Conservation (phyloP, 106 monocot genomes). For the Acorus gramineus region DNA sequence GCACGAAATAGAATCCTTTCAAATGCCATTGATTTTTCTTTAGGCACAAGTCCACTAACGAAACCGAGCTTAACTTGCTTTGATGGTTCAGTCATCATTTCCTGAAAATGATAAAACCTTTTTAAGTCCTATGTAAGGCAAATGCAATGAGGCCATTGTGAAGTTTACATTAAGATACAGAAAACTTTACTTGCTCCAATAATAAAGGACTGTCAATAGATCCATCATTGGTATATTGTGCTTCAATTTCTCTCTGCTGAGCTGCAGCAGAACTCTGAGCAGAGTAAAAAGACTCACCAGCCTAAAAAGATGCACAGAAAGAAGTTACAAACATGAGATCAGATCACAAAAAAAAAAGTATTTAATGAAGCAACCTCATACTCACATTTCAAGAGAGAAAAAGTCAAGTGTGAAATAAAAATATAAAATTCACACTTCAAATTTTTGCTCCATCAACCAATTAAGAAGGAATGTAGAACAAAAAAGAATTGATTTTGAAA, state of each 20-base stretch:
- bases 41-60: slow-evolving; percentile 88
- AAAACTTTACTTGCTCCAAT: slow-evolving; percentile 47
- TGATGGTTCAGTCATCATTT: slow-evolving; percentile 68
- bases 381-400: too few relatives aligned
- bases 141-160: too few relatives aligned
- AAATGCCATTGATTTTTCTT: slow-evolving; percentile 91
- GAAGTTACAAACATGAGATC: background rate
- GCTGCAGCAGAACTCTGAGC: slow-evolving; percentile 67
- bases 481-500: too few relatives aligned
- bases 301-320: slow-evolving; percentile 33
- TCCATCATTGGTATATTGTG: slow-evolving; percentile 34
- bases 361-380: too few relatives aligned
- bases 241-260: slow-evolving; percentile 72
- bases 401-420: too few relatives aligned
- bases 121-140: too few relatives aligned
- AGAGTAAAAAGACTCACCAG: slow-evolving; percentile 76
- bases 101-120: slow-evolving; percentile 24
- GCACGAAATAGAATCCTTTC: slow-evolving; percentile 96
- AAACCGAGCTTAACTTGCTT: slow-evolving; percentile 98
- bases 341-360: too few relatives aligned
- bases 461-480: too few relatives aligned
- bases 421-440: too few relatives aligned
- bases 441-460: too few relatives aligned
- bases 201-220: slow-evolving; percentile 77
- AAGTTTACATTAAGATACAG: too few relatives aligned